A percentile compares a stretch with the other conserved stretches of the same genome.
phyloP scores from a whole-genome alignment of 2,329 filamentous ascomycete genomes.

The Emergomyces orientalis region DNA sequence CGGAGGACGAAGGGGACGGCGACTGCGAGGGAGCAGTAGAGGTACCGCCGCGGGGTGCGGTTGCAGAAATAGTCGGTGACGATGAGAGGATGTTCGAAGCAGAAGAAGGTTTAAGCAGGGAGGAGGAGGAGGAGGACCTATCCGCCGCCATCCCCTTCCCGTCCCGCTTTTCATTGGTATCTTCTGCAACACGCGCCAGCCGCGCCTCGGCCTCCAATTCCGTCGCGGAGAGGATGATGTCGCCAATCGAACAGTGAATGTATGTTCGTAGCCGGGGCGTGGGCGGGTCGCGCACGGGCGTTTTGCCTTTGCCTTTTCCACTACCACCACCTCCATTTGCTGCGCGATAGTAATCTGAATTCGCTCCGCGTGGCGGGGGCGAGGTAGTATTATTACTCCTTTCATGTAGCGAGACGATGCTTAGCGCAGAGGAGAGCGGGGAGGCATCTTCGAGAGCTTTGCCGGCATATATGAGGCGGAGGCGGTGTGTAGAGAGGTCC shows the following conservation, averaged over 20 bases:
- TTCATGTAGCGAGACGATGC: conserved; percentile 48
- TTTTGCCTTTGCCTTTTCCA: conserved; percentile 50
- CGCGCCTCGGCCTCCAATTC: conserved; percentile 62
- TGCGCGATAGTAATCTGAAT: not conserved
- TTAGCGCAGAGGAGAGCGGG: conserved; percentile 59
- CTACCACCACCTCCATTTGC: not conserved
- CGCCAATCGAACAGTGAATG: conserved; percentile 86
- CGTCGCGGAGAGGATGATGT: conserved; percentile 55
- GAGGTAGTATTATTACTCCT: conserved; percentile 7
- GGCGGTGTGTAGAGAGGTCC: conserved; percentile 55
- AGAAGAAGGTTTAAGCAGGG: not conserved
- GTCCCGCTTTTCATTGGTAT: not conserved
- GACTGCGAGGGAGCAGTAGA: not conserved
- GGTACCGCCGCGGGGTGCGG: not conserved
- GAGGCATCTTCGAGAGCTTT: conserved; percentile 69
- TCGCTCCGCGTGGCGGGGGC: conserved; percentile 9
- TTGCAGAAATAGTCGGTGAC: not conserved
- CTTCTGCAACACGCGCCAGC: conserved; percentile 20
- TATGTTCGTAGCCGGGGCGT: conserved; percentile 53
- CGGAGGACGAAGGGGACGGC: not conserved
- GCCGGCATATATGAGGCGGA: conserved; percentile 84
- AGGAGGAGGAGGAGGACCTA: not conserved
- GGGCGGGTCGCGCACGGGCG: conserved; percentile 42
- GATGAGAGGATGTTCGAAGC: not conserved
- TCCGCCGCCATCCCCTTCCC: not conserved